Evolutionary conservation across 2,329 filamentous ascomycete species (phyloP), one percentile per base, ranked within the genome.

Genomic region (Emergomyces africanus): DNA sequence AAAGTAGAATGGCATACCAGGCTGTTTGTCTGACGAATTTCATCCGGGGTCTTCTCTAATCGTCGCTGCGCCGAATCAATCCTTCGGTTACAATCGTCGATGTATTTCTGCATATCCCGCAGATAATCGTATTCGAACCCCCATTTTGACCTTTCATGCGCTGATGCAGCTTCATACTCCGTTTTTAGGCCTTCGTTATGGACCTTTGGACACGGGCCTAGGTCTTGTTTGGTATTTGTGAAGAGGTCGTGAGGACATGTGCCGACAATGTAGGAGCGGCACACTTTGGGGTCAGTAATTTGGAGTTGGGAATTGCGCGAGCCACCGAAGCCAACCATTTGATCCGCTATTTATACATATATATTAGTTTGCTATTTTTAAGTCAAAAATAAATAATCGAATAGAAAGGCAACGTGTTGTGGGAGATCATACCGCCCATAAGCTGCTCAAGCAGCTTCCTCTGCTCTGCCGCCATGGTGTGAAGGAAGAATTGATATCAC

Each of bases 211-310:
- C 94, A 99, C 0, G 85, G 83, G 2, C 94, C 94, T 39, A 97
- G 83, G 72, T 99, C 94, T 80, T 97, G 91, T 78, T 96, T 97
- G 51, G 94, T 99, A 77, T 99, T 99, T 65, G 92, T 99, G 81
- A 99, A 99, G 70, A 99, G 89, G 72, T 99, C 94, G 79, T 97
- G 92, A 0, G 94, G 94, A 73, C 94, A 99, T 61, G 89, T 95
- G 67, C 94, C 94, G 63, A 84, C 90, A 55, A 99, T 83, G 74
- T 92, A 97, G 20, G 91, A 96, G 59, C 90, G 89, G 79, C 94
- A 99, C 67, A 96, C 89, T 76, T 95, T 96, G 58, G 88, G 82
- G 74, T 97, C 94, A 61, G 85, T 94, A 67, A 99, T 87, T 64
- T 87, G 87, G 66, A 97, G 83, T 73, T 95, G 88, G 44, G 88